Evolutionary conservation across 2,329 filamentous ascomycete genomes (phyloP).

Genomic region (Raffaelea albimanens): DNA sequence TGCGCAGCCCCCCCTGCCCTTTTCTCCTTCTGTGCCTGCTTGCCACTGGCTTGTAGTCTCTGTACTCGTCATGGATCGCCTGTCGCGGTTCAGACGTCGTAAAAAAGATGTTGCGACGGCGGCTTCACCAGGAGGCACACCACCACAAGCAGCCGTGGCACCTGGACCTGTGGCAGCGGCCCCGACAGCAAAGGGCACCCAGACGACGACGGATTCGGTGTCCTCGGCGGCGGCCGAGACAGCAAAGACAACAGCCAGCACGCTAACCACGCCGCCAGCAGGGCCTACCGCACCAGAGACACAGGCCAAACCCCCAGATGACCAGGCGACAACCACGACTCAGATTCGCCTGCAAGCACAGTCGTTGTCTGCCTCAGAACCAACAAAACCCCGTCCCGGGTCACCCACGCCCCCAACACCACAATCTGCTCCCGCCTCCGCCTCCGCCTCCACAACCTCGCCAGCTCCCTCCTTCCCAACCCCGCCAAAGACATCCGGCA

Average conservation of each 20-base stretch:
- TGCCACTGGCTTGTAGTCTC: neutral
- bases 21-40: neutral
- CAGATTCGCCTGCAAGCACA: too few species aligned
- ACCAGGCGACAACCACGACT: too few species aligned
- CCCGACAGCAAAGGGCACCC: neutral
- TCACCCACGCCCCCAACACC: neutral
- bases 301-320: neutral
- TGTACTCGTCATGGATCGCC: constrained; percentile 18
- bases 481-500: too few species aligned
- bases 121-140: neutral
- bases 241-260: neutral
- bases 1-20: neutral
- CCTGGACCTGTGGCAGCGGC: neutral
- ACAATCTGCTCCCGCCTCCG: too few species aligned
- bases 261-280: too few species aligned
- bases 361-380: too few species aligned
- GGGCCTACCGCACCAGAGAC: neutral
- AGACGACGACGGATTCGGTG: neutral
- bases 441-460: neutral
- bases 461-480: neutral
- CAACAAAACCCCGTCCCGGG: neutral
- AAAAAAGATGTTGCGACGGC: constrained; percentile 15
- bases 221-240: neutral
- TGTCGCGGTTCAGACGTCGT: constrained; percentile 21
- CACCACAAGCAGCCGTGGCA: neutral